Conservation (phyloP, 164 flowering plant genomes). For the Litsea cubeba region DNA sequence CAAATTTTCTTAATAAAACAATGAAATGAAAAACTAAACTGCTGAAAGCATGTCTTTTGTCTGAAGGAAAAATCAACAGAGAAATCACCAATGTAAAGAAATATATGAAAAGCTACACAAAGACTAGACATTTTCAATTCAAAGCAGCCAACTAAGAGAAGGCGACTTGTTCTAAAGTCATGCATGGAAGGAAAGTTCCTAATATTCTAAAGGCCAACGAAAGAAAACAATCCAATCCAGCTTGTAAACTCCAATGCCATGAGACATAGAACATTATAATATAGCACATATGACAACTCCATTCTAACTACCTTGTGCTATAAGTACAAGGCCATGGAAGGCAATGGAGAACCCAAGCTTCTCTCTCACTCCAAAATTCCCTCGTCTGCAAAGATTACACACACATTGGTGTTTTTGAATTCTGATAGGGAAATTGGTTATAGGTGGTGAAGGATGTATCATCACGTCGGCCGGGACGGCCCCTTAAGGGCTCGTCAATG, state of each 20-base stretch:
- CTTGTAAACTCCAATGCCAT: not conserved
- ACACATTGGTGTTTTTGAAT: not conserved
- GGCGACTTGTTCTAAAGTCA: too few species aligned
- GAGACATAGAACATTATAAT: not conserved
- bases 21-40: too few species aligned
- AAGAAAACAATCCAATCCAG: not conserved
- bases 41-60: too few species aligned
- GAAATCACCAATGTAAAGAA: too few species aligned
- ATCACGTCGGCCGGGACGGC: not conserved
- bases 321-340: not conserved
- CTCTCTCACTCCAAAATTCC: not conserved
- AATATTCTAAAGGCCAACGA: too few species aligned
- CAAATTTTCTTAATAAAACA: too few species aligned
- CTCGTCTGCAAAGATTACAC: not conserved
- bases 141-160: too few species aligned
- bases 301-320: not conserved
- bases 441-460: not conserved
- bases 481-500: conserved; percentile 5
- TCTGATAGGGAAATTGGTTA: not conserved
- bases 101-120: too few species aligned
- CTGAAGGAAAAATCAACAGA: too few species aligned
- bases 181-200: too few species aligned
- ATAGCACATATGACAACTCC: not conserved
- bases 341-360: not conserved
- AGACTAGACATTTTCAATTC: too few species aligned